Percentiles rank a stretch among this genome's conserved stretches.
These are phyloP conservation scores for Apiospora phragmitis DNA, from an alignment of 2,329 filamentous ascomycete genomes.

Conservation along the genomic window DNA sequence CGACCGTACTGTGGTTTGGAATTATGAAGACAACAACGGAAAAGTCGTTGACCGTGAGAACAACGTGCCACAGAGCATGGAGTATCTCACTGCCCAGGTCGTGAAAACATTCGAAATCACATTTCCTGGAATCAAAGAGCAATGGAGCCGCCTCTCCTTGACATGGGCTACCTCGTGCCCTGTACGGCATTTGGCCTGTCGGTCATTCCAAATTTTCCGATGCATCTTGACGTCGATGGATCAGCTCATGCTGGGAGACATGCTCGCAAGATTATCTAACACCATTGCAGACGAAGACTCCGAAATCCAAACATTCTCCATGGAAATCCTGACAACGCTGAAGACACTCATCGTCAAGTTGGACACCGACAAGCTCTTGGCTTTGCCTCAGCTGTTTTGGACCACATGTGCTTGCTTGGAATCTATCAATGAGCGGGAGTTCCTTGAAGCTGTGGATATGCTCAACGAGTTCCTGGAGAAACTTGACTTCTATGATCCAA, in stretches of 20 bases:
- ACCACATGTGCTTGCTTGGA: conserved; percentile 94
- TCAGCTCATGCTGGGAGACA: conserved; percentile 92
- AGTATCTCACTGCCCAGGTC: conserved; percentile 77
- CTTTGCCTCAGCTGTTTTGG: conserved; percentile 98
- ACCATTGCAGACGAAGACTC: conserved; percentile 94
- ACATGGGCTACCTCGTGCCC: conserved; percentile 97
- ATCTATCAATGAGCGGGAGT: conserved; percentile 95
- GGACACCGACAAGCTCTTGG: conserved; percentile 73
- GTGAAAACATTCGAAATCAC: conserved; percentile 82
- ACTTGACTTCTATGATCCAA: conserved; percentile 73
- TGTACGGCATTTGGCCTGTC: conserved; percentile 89
- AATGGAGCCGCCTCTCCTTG: conserved; percentile 87
- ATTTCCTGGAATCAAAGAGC: conserved; percentile 83
- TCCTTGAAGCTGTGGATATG: conserved; percentile 89
- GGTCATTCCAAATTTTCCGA: conserved; percentile 95
- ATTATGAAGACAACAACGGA: conserved; percentile 88
- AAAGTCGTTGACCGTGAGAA: conserved; percentile 71
- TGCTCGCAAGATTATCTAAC: conserved; percentile 92
- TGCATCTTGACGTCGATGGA: conserved; percentile 91
- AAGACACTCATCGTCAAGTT: conserved; percentile 89
- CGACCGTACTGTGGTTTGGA: conserved; percentile 84
- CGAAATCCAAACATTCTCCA: conserved; percentile 94
- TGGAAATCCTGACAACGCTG: conserved; percentile 94
- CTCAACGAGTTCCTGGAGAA: conserved; percentile 83
- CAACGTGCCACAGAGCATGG: conserved; percentile 87